Base-by-base conservation (phyloP, 768 basidiomycete species). In the Glaciozyma martinii region DNA sequence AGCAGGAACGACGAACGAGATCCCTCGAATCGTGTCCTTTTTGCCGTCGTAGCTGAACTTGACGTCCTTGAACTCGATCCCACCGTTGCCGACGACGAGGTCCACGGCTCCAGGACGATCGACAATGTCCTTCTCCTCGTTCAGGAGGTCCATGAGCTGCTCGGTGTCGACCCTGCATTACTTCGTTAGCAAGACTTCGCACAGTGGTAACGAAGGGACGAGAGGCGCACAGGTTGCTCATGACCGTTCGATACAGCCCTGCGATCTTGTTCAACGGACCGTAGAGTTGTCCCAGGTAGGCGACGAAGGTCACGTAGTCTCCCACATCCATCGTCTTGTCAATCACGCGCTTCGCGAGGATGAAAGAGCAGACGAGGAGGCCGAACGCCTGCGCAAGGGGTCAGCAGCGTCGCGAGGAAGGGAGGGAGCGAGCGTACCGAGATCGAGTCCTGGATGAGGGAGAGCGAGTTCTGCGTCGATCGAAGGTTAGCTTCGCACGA, bases 11-110 rank as follows among this genome's bases (percentile, higher is more conserved):
- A 83, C 87, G 81, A 97, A 97, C 3, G 86, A 89, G 46, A 97
- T 82, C 37, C 83, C 83, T 65, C 85, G 82, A 21, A 97, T 80
- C 0, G 87, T 66, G 81, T 82, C 71, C 29, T 75, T 70, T 60
- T 78, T 76, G 27, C 73, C 76, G 64, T 73, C 71, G 76, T 95
- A 94, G 5, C 88, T 86, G 77, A 97, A 92, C 71, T 76, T 81
- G 70, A 94, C 93, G 71, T 94, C 85, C 32, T 90, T 87, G 75
- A 98, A 95, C 74, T 89, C 90, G 73, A 97, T 87, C 5, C 91
- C 86, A 59, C 85, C 80, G 23, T 82, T 78, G 12, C 90, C 81
- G 54, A 70, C 53, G 29, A 21, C 29, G 30, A 95, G 81, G 56
- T 89, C 84, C 19, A 83, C 80, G 13, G 88, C 89, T 70, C 84